These are phyloP conservation scores for Canavalia gladiata DNA, from an alignment of 306 rosid species.

Conservation along the genomic window DNA sequence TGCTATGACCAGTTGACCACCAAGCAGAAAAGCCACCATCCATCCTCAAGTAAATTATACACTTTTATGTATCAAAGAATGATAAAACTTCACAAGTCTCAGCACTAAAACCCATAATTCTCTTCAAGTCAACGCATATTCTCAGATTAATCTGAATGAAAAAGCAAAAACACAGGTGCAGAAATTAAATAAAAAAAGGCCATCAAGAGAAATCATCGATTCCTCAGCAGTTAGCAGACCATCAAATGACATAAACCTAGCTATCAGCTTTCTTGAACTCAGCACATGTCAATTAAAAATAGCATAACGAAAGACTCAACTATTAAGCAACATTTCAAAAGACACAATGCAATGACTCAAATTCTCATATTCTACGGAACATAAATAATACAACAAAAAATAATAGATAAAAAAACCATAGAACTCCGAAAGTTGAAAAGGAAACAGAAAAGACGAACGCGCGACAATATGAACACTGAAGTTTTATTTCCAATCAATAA, in stretches of 20 bases:
- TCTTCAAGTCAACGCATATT: not conserved
- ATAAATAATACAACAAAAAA: not conserved
- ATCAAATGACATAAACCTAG: not conserved
- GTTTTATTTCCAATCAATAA: not conserved
- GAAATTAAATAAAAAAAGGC: not conserved
- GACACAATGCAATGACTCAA: not conserved
- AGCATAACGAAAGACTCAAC: not conserved
- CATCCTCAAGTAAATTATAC: not conserved
- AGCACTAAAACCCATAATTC: not conserved
- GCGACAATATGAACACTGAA: not conserved
- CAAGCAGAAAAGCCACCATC: not conserved
- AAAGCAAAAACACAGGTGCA: not conserved
- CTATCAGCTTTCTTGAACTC: not conserved
- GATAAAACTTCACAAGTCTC: not conserved
- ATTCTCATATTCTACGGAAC: not conserved
- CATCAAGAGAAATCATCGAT: not conserved
- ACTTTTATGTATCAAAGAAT: not conserved
- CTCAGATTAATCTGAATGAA: not conserved
- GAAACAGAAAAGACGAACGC: not conserved
- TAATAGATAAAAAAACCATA: not conserved
- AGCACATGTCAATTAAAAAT: not conserved
- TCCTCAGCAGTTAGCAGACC: not conserved
- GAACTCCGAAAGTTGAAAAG: not conserved
- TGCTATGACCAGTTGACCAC: not conserved
- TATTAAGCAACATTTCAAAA: not conserved